Percentiles rank a stretch among this genome's conserved stretches.
Conservation (phyloP, 2,329 filamentous ascomycete species). For the Boeremia exigua region DNA sequence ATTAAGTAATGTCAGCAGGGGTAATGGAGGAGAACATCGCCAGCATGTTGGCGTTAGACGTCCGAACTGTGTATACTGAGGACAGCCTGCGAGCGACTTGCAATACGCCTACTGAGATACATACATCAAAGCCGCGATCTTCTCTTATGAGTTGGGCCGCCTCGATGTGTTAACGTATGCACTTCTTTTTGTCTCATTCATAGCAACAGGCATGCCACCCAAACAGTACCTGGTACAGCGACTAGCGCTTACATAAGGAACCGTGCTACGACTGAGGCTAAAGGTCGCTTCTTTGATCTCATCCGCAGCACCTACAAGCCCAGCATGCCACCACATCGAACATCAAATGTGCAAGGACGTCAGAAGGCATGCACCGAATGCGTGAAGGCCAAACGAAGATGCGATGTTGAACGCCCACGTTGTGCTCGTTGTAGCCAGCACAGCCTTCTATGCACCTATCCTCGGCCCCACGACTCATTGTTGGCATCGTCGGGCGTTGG, state of each 20-base stretch:
- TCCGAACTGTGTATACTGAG: slow-evolving; percentile 15
- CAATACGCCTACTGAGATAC: slow-evolving; percentile 2
- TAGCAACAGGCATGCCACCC: not conserved
- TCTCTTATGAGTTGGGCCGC: not conserved
- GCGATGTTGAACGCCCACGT: slow-evolving; percentile 58
- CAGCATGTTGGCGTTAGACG: slow-evolving; percentile 32
- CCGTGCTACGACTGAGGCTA: not conserved
- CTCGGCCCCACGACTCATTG: slow-evolving; percentile 22
- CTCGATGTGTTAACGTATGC: not conserved
- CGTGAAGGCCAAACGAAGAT: slow-evolving; percentile 64
- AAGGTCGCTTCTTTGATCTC: too few relatives aligned
- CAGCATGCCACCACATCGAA: slow-evolving; percentile 51
- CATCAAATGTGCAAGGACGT: slow-evolving; percentile 32
- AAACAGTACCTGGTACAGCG: not conserved
- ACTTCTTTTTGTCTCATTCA: not conserved
- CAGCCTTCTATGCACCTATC: slow-evolving; percentile 57
- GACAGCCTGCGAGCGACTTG: not conserved
- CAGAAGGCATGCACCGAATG: slow-evolving; percentile 65
- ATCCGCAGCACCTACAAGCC: not conserved
- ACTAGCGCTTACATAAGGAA: slow-evolving; percentile 7
- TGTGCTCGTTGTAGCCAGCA: slow-evolving; percentile 62
- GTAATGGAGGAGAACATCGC: slow-evolving; percentile 19
- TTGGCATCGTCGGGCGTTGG: not conserved
- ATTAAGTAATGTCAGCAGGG: slow-evolving; percentile 15
- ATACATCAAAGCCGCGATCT: not conserved